Conservation (phyloP, 345 rosid genomes). For the Brassica napus region Da-Ae NC_063450.1:43081001-43081500, state of each 20-base stretch:
- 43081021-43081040: slow-evolving; percentile 86
- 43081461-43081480: slow-evolving; percentile 88
- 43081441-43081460: slow-evolving; percentile 95
- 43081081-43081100: slow-evolving; percentile 73
- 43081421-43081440: slow-evolving; percentile 4
- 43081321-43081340: slow-evolving; percentile 87
- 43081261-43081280: slow-evolving; percentile 94
- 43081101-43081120: slow-evolving; percentile 84
- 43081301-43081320: slow-evolving; percentile 78
- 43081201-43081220: slow-evolving; percentile 33
- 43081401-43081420: slow-evolving; percentile 36
- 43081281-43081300: slow-evolving; percentile 82
- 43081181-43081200: slow-evolving; percentile 60
- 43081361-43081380: slow-evolving; percentile 72
- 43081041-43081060: slow-evolving; percentile 55
- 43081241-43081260: slow-evolving; percentile 63
- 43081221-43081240: slow-evolving; percentile 44
- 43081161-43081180: slow-evolving; percentile 76
- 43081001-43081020: slow-evolving; percentile 73
- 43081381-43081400: slow-evolving; percentile 62
- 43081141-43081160: slow-evolving; percentile 76
- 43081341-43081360: slow-evolving; percentile 57
- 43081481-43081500: slow-evolving; percentile 93
- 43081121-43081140: slow-evolving; percentile 86
- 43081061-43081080: slow-evolving; percentile 56